phyloP scores from a whole-genome alignment of 352 stramenopile species.

The Globisporangium yorkense region DNA sequence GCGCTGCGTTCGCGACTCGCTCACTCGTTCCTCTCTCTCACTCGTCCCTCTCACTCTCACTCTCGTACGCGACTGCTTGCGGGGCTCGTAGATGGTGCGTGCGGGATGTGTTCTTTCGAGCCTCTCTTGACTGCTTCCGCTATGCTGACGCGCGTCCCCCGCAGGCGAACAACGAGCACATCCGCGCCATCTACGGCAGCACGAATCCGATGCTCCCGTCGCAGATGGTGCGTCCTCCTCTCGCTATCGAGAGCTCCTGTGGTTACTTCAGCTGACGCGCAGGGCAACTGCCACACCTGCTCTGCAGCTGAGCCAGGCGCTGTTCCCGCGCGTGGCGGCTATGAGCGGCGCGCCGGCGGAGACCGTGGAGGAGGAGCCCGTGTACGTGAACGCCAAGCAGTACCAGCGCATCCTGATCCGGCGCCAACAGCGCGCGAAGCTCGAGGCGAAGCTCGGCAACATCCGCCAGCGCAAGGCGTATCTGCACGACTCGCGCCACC shows the following conservation, averaged over 20 bases:
- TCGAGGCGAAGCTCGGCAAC: slow-evolving; percentile 80
- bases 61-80: not conserved
- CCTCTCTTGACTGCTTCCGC: not conserved
- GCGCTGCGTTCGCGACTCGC: too few species aligned
- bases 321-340: slow-evolving; percentile 52
- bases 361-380: slow-evolving; percentile 76
- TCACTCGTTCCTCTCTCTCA: too few species aligned
- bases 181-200: slow-evolving; percentile 75
- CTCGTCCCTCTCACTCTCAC: not conserved
- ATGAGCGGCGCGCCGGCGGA: slow-evolving; percentile 26
- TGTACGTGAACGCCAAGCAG: slow-evolving; percentile 90
- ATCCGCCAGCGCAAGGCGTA: slow-evolving; percentile 80
- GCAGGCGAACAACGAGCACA: slow-evolving; percentile 73
- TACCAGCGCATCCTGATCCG: slow-evolving; percentile 89
- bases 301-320: slow-evolving; percentile 34
- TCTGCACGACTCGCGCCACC: slow-evolving; percentile 82
- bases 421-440: slow-evolving; percentile 80
- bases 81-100: slow-evolving; percentile 8
- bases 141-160: too few species aligned
- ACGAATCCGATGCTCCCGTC: slow-evolving; percentile 79
- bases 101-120: not conserved
- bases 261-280: not conserved
- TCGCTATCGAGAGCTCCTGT: slow-evolving; percentile 1
- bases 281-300: not conserved
- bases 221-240: slow-evolving; percentile 51